These are phyloP conservation scores for Acaromyces ingoldii DNA, from an alignment of 1,284 basidiomycete genomes.

Conservation along the genomic window DNA sequence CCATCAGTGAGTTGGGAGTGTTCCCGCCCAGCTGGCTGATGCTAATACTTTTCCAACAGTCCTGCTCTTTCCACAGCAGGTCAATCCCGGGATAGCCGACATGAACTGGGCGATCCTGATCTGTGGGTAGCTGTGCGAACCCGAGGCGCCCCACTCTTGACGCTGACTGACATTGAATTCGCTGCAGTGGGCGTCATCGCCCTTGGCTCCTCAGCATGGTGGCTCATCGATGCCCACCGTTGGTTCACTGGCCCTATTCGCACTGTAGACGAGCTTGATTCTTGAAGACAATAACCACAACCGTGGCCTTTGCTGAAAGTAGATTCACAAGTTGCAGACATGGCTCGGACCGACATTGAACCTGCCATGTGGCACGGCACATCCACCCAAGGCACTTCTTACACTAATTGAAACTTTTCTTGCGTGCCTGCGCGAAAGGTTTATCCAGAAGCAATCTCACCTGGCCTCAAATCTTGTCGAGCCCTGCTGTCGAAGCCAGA, in stretches of 20 bases:
- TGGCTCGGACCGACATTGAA: no score
- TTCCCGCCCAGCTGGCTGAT: neutral
- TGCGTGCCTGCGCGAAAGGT: no score
- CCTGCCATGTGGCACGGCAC: no score
- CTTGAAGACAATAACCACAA: no score
- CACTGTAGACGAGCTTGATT: neutral
- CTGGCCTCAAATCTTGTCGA: no score
- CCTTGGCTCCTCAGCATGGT: neutral
- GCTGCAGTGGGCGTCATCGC: neutral
- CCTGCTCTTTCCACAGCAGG: constrained; percentile 60
- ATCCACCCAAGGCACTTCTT: no score
- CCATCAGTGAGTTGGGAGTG: constrained; percentile 34
- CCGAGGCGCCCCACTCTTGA: neutral
- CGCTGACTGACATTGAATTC: neutral
- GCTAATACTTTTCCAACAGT: constrained; percentile 32
- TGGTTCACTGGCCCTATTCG: constrained; percentile 2
- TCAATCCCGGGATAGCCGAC: neutral
- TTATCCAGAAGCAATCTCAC: no score
- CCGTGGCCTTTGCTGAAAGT: no score
- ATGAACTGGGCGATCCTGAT: constrained; percentile 14
- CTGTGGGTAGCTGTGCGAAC: neutral
- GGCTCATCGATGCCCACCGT: neutral
- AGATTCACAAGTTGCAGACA: no score
- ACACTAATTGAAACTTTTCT: no score
- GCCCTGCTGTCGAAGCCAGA: no score